Conservation (phyloP, 345 rosid genomes). For the Hibiscus syriacus region DNA sequence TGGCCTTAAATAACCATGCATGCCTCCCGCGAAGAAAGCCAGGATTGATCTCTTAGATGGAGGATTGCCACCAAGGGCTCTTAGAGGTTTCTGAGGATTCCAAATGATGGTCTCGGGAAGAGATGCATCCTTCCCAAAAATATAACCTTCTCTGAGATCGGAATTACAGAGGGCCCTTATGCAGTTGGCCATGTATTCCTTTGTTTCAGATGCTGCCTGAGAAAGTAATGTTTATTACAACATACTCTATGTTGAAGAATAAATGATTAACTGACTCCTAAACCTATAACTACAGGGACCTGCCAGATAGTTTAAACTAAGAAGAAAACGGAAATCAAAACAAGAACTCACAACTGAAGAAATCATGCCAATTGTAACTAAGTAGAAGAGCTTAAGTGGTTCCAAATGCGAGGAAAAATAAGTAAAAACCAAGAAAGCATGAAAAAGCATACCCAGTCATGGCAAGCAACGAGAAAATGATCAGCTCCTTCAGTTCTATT, state of each 20-base stretch:
- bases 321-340: background rate
- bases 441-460: constrained; percentile 74
- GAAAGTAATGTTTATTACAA: constrained; percentile 13
- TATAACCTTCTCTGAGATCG: constrained; percentile 75
- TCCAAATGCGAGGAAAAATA: background rate
- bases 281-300: background rate
- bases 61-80: constrained; percentile 65
- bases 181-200: constrained; percentile 59
- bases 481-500: constrained; percentile 84
- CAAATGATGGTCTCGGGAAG: constrained; percentile 77
- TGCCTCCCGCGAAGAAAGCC: constrained; percentile 85
- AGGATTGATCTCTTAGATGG: constrained; percentile 61
- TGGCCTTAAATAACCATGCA: constrained; percentile 91
- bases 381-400: background rate
- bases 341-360: background rate
- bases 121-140: constrained; percentile 82
- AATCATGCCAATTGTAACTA: background rate
- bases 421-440: constrained; percentile 4
- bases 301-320: background rate
- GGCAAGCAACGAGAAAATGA: constrained; percentile 95
- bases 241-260: background rate
- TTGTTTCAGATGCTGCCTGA: constrained; percentile 84
- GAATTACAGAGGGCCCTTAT: constrained; percentile 90
- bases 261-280: too few relatives aligned
- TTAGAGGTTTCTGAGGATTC: constrained; percentile 43